Conservation (phyloP, 106 monocot species). For the Acorus gramineus region DNA sequence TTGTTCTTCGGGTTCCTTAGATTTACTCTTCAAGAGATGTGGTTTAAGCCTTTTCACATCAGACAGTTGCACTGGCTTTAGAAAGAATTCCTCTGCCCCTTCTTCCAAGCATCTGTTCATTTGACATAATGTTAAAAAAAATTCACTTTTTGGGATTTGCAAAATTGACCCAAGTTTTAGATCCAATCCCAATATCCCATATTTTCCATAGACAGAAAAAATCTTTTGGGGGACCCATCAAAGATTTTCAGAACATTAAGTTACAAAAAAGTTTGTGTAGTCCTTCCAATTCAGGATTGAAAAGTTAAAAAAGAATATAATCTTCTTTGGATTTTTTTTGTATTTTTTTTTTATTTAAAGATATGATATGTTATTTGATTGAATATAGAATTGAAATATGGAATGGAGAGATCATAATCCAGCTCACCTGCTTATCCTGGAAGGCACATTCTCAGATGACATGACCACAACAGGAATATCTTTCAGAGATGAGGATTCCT, state of each 20-base stretch:
- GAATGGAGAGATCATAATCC: neutral
- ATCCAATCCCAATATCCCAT: too few species aligned
- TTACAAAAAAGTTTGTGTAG: too few species aligned
- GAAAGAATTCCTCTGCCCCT: constrained; percentile 90
- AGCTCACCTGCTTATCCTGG: constrained; percentile 64
- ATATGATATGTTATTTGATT: neutral
- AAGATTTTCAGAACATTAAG: too few species aligned
- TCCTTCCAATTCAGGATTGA: too few species aligned
- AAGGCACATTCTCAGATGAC: constrained; percentile 87
- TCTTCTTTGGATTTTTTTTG: too few species aligned
- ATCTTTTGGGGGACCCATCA: too few species aligned
- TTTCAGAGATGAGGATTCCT: constrained; percentile 60
- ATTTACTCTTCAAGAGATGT: constrained; percentile 62
- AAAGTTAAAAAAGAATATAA: too few species aligned
- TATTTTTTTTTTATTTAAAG: neutral
- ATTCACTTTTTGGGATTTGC: neutral
- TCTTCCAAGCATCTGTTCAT: constrained; percentile 75
- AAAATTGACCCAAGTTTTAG: too few species aligned
- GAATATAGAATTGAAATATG: neutral
- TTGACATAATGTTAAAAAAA: neutral
- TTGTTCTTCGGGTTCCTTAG: constrained; percentile 20
- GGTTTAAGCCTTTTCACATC: constrained; percentile 75
- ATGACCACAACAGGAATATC: constrained; percentile 93
- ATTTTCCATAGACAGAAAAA: too few species aligned
- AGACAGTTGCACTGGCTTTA: constrained; percentile 79